Percentiles rank a stretch among this genome's conserved stretches.
phyloP scores from a whole-genome alignment of 2,329 filamentous ascomycete genomes.

The Elsinoe batatas region DNA sequence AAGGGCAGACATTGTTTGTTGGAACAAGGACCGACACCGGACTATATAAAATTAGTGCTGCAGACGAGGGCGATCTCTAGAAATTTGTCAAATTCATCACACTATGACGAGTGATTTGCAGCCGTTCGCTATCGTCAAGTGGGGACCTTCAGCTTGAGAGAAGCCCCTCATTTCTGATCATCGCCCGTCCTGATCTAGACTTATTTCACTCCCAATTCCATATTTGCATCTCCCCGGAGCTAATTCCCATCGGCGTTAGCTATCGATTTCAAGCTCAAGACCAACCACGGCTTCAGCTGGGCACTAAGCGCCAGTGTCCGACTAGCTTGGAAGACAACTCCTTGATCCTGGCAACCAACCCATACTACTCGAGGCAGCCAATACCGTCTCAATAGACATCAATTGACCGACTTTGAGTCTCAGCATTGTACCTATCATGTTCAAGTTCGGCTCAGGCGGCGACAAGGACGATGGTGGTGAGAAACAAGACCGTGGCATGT shows the following conservation, averaged over 20 bases:
- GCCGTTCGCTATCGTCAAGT: not conserved
- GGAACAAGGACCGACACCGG: not conserved
- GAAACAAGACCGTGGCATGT: constrained; percentile 5
- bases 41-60: not conserved
- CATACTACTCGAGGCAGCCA: not conserved
- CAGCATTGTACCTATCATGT: not conserved
- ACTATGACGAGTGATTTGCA: constrained; percentile 9
- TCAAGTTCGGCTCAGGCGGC: not conserved
- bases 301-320: not conserved
- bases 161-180: not conserved
- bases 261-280: not conserved
- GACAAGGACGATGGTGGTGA: constrained; percentile 4
- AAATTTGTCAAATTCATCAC: not conserved
- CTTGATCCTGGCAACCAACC: not conserved
- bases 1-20: constrained; percentile 3
- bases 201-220: constrained; percentile 2
- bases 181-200: constrained; percentile 1
- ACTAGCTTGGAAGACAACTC: not conserved
- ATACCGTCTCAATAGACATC: not conserved
- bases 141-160: not conserved
- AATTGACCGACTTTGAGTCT: not conserved
- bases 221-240: constrained; percentile 4
- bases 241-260: not conserved
- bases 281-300: not conserved
- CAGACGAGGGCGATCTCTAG: not conserved